A percentile compares a stretch with the other conserved stretches of the same genome.
Conservation (phyloP, 305 asterid species). For the Fraxinus angustifolia region DNA sequence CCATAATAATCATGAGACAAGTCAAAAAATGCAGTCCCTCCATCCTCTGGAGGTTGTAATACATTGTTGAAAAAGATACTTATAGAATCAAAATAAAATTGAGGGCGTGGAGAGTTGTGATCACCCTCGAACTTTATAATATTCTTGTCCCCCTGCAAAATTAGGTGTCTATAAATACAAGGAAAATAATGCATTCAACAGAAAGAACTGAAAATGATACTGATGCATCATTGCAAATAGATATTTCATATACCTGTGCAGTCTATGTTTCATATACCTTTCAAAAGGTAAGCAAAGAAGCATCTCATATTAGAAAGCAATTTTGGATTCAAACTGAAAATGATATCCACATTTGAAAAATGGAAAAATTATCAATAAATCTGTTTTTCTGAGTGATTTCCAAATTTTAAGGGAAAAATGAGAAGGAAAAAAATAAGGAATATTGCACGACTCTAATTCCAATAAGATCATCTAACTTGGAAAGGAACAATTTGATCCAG, state of each 20-base stretch:
- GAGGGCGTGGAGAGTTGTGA: slow-evolving; percentile 92
- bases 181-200: neutral
- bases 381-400: neutral
- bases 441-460: neutral
- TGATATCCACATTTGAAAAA: neutral
- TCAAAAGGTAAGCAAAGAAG: neutral
- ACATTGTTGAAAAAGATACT: slow-evolving; percentile 86
- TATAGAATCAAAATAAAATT: slow-evolving; percentile 85
- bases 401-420: neutral
- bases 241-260: neutral
- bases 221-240: neutral
- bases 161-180: neutral
- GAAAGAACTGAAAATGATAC: neutral
- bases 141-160: slow-evolving; percentile 79
- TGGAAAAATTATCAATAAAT: neutral
- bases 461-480: neutral
- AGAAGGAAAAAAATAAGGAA: neutral
- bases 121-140: slow-evolving; percentile 90
- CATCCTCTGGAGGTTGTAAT: slow-evolving; percentile 66
- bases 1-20: slow-evolving; percentile 46
- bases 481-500: neutral
- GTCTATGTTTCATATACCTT: neutral
- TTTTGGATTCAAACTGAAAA: neutral
- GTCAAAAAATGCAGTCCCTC: slow-evolving; percentile 53
- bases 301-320: neutral